These are phyloP conservation scores for Stephanodiscus triporus DNA, from an alignment of 108 stramenopile species.

Conservation along the genomic window DNA sequence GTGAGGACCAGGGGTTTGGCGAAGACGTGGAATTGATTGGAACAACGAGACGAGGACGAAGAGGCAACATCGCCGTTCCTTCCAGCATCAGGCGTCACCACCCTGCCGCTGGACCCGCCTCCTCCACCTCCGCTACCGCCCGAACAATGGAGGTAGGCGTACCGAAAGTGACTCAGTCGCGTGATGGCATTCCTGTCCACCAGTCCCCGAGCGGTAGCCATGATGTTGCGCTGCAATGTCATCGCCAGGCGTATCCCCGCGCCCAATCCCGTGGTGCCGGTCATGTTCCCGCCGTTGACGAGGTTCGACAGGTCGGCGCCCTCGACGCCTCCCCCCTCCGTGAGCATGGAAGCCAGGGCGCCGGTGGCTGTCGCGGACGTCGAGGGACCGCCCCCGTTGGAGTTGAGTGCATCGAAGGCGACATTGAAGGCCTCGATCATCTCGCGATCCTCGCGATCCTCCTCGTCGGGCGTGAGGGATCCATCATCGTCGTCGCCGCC, in stretches of 20 bases:
- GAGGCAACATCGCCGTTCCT: conserved; percentile 18
- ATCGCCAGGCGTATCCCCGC: conserved; percentile 84
- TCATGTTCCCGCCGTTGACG: conserved; percentile 81
- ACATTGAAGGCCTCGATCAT: conserved; percentile 72
- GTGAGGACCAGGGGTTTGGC: conserved; percentile 82
- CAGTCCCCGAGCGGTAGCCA: conserved; percentile 70
- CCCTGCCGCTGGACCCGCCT: conserved; percentile 27
- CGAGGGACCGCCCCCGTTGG: conserved; percentile 35
- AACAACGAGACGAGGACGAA: conserved; percentile 7
- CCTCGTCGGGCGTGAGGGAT: conserved; percentile 22
- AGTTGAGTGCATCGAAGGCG: conserved; percentile 83
- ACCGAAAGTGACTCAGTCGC: conserved; percentile 83
- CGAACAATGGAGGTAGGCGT: conserved; percentile 79
- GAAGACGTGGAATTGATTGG: conserved; percentile 61
- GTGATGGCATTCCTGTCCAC: conserved; percentile 81
- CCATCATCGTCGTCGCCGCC: conserved; percentile 21
- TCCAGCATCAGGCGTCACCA: conserved; percentile 40
- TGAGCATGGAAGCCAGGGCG: conserved; percentile 17
- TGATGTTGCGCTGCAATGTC: conserved; percentile 69
- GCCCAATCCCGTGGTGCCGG: conserved; percentile 71
- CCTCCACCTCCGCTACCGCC: conserved; percentile 45
- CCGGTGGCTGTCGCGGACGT: conserved; percentile 35
- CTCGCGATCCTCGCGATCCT: conserved; percentile 50
- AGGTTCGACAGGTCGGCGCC: conserved; percentile 65
- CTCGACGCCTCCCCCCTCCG: conserved; percentile 47